Evolutionary conservation across 768 basidiomycete genomes (phyloP).

Genomic region (Cyathus striatus): DNA sequence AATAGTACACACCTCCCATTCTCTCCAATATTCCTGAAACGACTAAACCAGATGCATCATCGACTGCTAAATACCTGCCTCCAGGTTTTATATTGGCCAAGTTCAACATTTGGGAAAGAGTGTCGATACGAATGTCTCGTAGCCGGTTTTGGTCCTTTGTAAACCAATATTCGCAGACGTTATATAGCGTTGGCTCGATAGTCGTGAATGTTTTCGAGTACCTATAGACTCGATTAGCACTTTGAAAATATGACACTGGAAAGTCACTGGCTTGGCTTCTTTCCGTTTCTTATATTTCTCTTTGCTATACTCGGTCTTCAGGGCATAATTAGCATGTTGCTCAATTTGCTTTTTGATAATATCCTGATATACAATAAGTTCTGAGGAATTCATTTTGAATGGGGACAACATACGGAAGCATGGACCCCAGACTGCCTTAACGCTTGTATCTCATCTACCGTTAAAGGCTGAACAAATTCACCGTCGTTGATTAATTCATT

Average conservation of each 20-base stretch:
- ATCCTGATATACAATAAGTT: slow-evolving; percentile 50
- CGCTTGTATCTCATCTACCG: slow-evolving; percentile 76
- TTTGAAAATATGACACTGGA: slow-evolving; percentile 2
- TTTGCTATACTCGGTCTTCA: slow-evolving; percentile 98
- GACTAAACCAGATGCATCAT: slow-evolving; percentile 87
- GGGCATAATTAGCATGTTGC: slow-evolving; percentile 82
- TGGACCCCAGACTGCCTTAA: slow-evolving; percentile 80
- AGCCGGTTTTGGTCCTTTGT: slow-evolving; percentile 77
- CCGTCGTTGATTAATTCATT: slow-evolving; percentile 95
- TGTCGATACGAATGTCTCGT: slow-evolving; percentile 81
- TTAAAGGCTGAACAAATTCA: slow-evolving; percentile 77
- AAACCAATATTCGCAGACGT: slow-evolving; percentile 89
- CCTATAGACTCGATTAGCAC: slow-evolving; percentile 35
- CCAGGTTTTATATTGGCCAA: slow-evolving; percentile 81
- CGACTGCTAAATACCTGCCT: slow-evolving; percentile 83
- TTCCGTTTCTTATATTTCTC: slow-evolving; percentile 97
- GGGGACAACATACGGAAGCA: slow-evolving; percentile 66
- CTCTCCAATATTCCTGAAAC: slow-evolving; percentile 83
- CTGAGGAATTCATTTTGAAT: too few species aligned
- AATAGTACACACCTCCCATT: slow-evolving; percentile 63
- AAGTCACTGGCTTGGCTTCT: slow-evolving; percentile 78
- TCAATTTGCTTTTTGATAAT: slow-evolving; percentile 95
- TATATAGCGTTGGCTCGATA: slow-evolving; percentile 81
- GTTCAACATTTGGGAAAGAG: slow-evolving; percentile 83
- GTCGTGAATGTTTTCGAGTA: slow-evolving; percentile 85